Percentiles rank a stretch among this genome's conserved stretches.
Conservation (phyloP, 179 eudicot genomes). For the Drosera spatulata region DNA sequence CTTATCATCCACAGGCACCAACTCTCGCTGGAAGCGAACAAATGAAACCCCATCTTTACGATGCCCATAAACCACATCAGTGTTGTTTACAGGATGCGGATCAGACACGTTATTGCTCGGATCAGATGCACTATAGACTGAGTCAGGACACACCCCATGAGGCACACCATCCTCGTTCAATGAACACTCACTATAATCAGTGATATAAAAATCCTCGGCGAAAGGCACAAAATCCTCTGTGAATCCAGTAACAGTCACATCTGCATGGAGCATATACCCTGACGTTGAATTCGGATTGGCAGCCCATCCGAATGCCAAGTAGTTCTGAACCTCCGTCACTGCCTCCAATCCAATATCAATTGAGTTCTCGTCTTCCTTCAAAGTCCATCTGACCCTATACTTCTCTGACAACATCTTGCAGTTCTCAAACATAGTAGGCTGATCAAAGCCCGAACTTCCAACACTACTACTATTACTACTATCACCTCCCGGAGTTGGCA, state of each 20-base stretch:
- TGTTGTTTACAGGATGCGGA: slow-evolving; percentile 39
- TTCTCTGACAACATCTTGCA: slow-evolving; percentile 50
- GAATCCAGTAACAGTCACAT: slow-evolving; percentile 76
- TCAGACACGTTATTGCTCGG: slow-evolving; percentile 39
- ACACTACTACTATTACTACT: slow-evolving; percentile 8
- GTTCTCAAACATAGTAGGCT: slow-evolving; percentile 84
- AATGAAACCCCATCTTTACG: slow-evolving; percentile 87
- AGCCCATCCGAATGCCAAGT: slow-evolving; percentile 98
- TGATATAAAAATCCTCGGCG: slow-evolving; percentile 75
- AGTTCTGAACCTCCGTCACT: slow-evolving; percentile 51
- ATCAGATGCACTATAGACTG: slow-evolving; percentile 6
- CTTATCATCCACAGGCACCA: slow-evolving; percentile 51
- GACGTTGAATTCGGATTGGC: slow-evolving; percentile 46
- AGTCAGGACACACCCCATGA: slow-evolving; percentile 87
- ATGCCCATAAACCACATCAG: slow-evolving; percentile 72
- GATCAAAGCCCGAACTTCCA: slow-evolving; percentile 14
- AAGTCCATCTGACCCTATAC: slow-evolving; percentile 81
- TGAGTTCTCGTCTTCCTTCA: slow-evolving; percentile 36
- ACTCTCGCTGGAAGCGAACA: slow-evolving; percentile 48
- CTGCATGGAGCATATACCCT: slow-evolving; percentile 59
- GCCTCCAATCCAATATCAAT: slow-evolving; percentile 88
- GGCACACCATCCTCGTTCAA: slow-evolving; percentile 34
- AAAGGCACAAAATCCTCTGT: slow-evolving; percentile 66
- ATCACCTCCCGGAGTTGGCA: slow-evolving; percentile 13
- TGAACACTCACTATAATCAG: slow-evolving; percentile 67